Conservation (phyloP, 441 rosid species). For the Macaranga tanarius region DNA sequence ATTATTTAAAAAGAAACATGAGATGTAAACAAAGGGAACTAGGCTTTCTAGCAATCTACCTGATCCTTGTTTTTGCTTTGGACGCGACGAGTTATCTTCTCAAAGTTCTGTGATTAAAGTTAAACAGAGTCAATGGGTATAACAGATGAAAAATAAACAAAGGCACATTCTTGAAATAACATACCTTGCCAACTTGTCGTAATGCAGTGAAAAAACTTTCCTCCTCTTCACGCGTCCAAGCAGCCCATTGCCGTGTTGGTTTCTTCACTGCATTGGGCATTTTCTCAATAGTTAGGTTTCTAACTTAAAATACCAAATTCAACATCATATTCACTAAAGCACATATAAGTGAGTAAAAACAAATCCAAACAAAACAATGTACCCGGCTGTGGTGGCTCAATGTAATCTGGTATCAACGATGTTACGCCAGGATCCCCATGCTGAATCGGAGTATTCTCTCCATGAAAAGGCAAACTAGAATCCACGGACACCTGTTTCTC, state of each 20-base stretch:
- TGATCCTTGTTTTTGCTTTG: slow-evolving; percentile 99
- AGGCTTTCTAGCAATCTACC: slow-evolving; percentile 45
- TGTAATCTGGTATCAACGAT: slow-evolving; percentile 38
- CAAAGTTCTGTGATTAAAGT: slow-evolving; percentile 70
- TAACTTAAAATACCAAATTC: not conserved
- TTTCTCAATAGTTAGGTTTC: not conserved
- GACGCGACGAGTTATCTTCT: slow-evolving; percentile 93
- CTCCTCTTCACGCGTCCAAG: slow-evolving; percentile 99
- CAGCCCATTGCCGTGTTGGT: slow-evolving; percentile 98
- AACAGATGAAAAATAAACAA: slow-evolving; percentile 5
- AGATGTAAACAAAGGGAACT: slow-evolving; percentile 17
- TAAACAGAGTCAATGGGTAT: slow-evolving; percentile 21
- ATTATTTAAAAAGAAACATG: slow-evolving; percentile 1
- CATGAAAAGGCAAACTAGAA: slow-evolving; percentile 39
- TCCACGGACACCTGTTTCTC: slow-evolving; percentile 45
- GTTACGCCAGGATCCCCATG: slow-evolving; percentile 40
- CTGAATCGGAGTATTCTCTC: slow-evolving; percentile 43
- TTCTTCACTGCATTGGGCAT: slow-evolving; percentile 57
- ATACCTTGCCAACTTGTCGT: slow-evolving; percentile 98
- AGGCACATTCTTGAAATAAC: slow-evolving; percentile 21
- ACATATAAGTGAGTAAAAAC: not conserved
- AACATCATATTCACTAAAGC: slow-evolving; percentile 11
- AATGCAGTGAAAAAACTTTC: slow-evolving; percentile 95
- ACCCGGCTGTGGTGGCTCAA: slow-evolving; percentile 56
- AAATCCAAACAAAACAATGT: slow-evolving; percentile 25